Evolutionary conservation across 495 filamentous ascomycete species (phyloP), one percentile per base, ranked within the genome.

Genomic region (Pseudoneurospora amorphoporcata): DNA sequence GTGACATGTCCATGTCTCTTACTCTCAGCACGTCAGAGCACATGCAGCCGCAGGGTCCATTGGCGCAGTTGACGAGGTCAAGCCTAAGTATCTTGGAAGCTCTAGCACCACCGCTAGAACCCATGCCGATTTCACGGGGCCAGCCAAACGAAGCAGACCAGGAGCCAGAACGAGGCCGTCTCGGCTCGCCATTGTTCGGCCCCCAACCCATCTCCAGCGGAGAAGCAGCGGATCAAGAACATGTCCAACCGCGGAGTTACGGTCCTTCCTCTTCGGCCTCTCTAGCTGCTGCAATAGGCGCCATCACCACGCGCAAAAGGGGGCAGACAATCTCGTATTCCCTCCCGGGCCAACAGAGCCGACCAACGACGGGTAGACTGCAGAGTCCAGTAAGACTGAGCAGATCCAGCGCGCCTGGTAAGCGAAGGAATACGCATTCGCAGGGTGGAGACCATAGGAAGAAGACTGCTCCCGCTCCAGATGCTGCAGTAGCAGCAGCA

Each of bases 1-100:
- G 92, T 58, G 94, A 95, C 71, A 91, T 98, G 82, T 90, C 92
- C 53, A 82, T 97, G 43, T 98, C 95, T 42, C 88, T 99, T 42
- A 87, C 89, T 4, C 87, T 93, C 23, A 94, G 92, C 81, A 92
- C 92, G 9, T 87, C 94, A 16, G 86, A 91, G n/a, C 88, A 87
- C 17, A 95, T 95, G 92, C 88, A 91, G 70, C 89, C 88, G 2
- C 85, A 87, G 41, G 91, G 88, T 61, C 90, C 92, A 0, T 80
- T 98, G 70, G 88, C 92, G 6, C 84, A 87, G 71, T 83, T 88
- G 41, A 81, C 84, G 17, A 73, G 78, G 39, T 84, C 83, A n/a
- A 74, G 73, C 7, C 75, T 77, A 3, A 65, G 81, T 79, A 68
- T 76, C 78, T 17, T 17, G 61, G 7, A 72, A 68, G 68, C 74